These are phyloP conservation scores for Dysphania ambrosioides DNA, from an alignment of 148 eudicot genomes.

Conservation along the genomic window DNA sequence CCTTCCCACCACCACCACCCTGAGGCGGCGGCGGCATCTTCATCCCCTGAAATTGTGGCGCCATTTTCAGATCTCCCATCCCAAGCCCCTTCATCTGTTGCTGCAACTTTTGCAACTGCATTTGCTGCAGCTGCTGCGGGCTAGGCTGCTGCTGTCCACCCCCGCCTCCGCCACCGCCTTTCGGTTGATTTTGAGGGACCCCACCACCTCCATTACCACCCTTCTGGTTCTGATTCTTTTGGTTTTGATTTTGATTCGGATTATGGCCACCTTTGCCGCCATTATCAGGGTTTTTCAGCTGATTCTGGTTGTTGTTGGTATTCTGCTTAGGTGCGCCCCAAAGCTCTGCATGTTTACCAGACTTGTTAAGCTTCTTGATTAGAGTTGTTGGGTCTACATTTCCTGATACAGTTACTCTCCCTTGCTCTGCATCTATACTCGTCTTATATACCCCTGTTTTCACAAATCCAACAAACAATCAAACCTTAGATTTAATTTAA, in stretches of 20 bases:
- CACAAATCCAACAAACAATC: constrained; percentile 2
- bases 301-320: constrained; percentile 27
- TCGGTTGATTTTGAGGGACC: constrained; percentile 22
- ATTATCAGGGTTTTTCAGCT: constrained; percentile 26
- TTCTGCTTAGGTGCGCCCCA: constrained; percentile 40
- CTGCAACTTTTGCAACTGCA: constrained; percentile 31
- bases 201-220: constrained; percentile 34
- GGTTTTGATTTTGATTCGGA: constrained; percentile 16
- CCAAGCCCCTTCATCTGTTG: constrained; percentile 34
- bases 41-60: constrained; percentile 32
- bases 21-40: constrained; percentile 19
- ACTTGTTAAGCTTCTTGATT: constrained; percentile 60
- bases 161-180: constrained; percentile 33
- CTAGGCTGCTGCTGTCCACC: constrained; percentile 28
- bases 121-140: constrained; percentile 33
- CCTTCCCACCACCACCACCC: constrained; percentile 18
- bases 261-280: constrained; percentile 20
- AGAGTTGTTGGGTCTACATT: constrained; percentile 48
- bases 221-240: constrained; percentile 17
- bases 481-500: not conserved
- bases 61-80: constrained; percentile 36
- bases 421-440: constrained; percentile 62
- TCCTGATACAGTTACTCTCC: constrained; percentile 66
- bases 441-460: constrained; percentile 71
- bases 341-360: constrained; percentile 72